Percentiles rank a stretch among this genome's conserved stretches.
These are phyloP conservation scores for Carnegiea gigantea DNA, from an alignment of 179 eudicot species.

Conservation along the genomic window DNA sequence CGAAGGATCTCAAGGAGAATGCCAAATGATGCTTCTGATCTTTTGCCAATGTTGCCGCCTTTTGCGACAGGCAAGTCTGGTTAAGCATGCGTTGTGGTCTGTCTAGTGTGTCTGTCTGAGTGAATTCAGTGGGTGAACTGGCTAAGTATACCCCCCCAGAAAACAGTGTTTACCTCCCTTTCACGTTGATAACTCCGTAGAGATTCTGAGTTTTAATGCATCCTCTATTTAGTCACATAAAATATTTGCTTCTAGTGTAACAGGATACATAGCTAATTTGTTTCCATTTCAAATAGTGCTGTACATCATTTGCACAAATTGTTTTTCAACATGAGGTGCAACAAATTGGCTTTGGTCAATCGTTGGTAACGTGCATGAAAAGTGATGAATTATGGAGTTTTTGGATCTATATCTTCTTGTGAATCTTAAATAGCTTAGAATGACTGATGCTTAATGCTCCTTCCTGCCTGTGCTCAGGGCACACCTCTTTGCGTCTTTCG, in stretches of 20 bases:
- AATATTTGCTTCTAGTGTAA: not conserved
- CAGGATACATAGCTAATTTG: not conserved
- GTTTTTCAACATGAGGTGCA: too few species aligned
- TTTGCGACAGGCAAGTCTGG: slow-evolving; percentile 75
- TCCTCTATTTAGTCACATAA: not conserved
- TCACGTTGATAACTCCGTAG: not conserved
- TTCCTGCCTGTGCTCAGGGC: too few species aligned
- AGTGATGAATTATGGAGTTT: too few species aligned
- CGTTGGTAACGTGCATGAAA: too few species aligned
- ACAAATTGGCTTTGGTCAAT: too few species aligned
- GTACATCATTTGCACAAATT: too few species aligned
- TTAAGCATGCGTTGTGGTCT: slow-evolving; percentile 20
- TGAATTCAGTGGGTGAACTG: not conserved
- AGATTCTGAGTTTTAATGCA: not conserved
- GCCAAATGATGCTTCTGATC: slow-evolving; percentile 89
- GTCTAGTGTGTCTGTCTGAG: too few species aligned
- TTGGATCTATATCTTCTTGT: too few species aligned
- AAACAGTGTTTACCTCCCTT: not conserved
- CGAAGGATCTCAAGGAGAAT: slow-evolving; percentile 78
- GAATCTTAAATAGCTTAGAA: too few species aligned
- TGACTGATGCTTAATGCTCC: too few species aligned
- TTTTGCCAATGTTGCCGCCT: slow-evolving; percentile 67
- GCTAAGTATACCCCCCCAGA: not conserved
- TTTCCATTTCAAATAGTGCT: not conserved
- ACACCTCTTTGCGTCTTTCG: too few species aligned